phyloP scores from a whole-genome alignment of 169 alveolate genomes.

The Cryptosporidium meleagridis region DNA sequence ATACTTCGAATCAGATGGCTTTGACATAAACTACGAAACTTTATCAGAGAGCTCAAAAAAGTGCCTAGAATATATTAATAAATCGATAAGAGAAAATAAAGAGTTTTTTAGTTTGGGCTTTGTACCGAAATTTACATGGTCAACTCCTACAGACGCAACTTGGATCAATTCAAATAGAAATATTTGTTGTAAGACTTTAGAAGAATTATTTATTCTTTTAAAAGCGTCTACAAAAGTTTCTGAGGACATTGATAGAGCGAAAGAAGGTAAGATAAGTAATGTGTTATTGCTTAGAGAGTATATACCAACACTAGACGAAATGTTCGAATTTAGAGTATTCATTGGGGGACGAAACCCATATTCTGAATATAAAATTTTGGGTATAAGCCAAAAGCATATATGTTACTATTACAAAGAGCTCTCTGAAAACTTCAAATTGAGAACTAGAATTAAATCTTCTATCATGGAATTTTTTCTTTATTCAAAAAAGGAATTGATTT shows the following conservation, averaged over 20 bases:
- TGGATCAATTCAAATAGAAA: conserved; percentile 38
- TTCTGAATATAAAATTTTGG: conserved; percentile 32
- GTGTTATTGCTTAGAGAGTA: conserved; percentile 42
- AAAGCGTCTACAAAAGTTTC: conserved; percentile 69
- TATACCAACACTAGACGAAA: conserved; percentile 21
- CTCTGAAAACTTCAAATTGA: neutral
- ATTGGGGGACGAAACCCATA: neutral
- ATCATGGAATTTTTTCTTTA: neutral
- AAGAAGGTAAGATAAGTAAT: neutral
- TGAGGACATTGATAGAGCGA: conserved; percentile 27
- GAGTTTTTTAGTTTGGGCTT: neutral
- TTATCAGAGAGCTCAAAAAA: conserved; percentile 13
- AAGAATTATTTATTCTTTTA: conserved; percentile 21
- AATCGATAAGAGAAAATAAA: neutral
- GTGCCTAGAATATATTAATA: conserved; percentile 18
- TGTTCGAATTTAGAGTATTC: conserved; percentile 56
- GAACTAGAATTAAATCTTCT: neutral
- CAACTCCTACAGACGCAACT: conserved; percentile 72
- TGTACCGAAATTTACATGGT: conserved; percentile 68
- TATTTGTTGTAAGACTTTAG: conserved; percentile 30
- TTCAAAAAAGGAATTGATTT: neutral
- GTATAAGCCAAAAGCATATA: conserved; percentile 43
- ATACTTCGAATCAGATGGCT: conserved; percentile 15
- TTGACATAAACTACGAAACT: neutral
- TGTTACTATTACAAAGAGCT: conserved; percentile 28